Base-by-base conservation (phyloP, 2,329 filamentous ascomycete genomes). In the Dothiorella sarmentorum region DNA sequence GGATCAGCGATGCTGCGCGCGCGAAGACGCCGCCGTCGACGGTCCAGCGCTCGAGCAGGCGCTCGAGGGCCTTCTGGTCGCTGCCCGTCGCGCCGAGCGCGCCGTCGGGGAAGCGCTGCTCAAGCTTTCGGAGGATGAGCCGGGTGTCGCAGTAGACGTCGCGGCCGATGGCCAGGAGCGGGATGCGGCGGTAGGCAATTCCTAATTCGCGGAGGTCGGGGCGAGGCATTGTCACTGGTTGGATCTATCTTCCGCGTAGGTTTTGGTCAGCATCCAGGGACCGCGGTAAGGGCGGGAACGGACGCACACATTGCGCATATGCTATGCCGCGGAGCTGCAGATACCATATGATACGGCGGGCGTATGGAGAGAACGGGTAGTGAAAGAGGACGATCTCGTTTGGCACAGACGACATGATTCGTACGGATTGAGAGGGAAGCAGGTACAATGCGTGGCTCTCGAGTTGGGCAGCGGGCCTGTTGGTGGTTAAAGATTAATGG, bases 121-220 rank as follows among this genome's bases (percentile, higher is more conserved):
- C 85, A 1, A 91, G 82, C 69, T 85, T 86, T 24, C 71, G 71
- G 18, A 91, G 71, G 64, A 90, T 90, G 20, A 90, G 80, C 2
- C 85, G 82, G 2, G 85, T 85, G 75, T 91, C 88, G 61, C 84
- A 76, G 74, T 89, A 90, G 42, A 91, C 74, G 66, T 89, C 83
- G 5, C 82, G 77, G 15, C 85, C 87, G 63, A 90, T 84, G 20
- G 83, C 74, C 52, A 90, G 72, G 52, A 90, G 67, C 1, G 88
- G 88, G 59, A 90, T 89, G 59, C 88, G 85, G 3, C 87, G 82
- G 72, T 91, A 87, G 6, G 77, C 74, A 57, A 90, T 78, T 24
- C 85, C 85, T 13, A 91, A 78, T 1, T 76, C 74, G 17, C 75
- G 71, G 13, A 90, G 68, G 68, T 89, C 85, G 1, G 86, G 85